Evolutionary conservation across 2,329 filamentous ascomycete genomes (phyloP).

Genomic region (Fusarium anthophilum): DNA sequence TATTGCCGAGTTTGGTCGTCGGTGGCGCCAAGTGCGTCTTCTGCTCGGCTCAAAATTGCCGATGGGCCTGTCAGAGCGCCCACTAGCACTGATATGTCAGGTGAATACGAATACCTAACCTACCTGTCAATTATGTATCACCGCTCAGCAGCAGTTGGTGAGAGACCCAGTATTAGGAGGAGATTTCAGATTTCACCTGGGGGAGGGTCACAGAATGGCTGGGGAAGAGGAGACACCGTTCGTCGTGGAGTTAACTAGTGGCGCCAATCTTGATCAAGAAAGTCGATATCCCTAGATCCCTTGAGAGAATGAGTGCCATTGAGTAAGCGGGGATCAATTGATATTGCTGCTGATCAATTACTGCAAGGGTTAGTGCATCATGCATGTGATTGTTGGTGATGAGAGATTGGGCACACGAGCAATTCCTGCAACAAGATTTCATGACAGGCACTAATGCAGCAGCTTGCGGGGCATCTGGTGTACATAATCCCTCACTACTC

Average conservation of each 20-base stretch:
- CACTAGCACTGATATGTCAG: slow-evolving; percentile 19
- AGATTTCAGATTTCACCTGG: background rate
- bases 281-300: background rate
- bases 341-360: background rate
- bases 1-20: slow-evolving; percentile 27
- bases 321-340: background rate
- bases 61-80: slow-evolving; percentile 1
- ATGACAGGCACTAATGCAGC: background rate
- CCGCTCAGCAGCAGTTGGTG: background rate
- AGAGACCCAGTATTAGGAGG: background rate
- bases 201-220: background rate
- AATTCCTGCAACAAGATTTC: background rate
- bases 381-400: background rate
- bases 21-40: slow-evolving; percentile 3
- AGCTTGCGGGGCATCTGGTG: rapidly evolving
- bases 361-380: background rate
- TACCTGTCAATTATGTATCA: background rate
- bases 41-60: slow-evolving; percentile 35
- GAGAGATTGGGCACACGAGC: background rate
- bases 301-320: background rate
- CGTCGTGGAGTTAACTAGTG: background rate
- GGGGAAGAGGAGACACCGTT: background rate
- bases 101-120: background rate
- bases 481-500: rapidly evolving
- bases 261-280: background rate